Evolutionary conservation across 352 stramenopile genomes (phyloP), one percentile per base, ranked within the genome.

Genomic region (Globisporangium nodosum): DNA sequence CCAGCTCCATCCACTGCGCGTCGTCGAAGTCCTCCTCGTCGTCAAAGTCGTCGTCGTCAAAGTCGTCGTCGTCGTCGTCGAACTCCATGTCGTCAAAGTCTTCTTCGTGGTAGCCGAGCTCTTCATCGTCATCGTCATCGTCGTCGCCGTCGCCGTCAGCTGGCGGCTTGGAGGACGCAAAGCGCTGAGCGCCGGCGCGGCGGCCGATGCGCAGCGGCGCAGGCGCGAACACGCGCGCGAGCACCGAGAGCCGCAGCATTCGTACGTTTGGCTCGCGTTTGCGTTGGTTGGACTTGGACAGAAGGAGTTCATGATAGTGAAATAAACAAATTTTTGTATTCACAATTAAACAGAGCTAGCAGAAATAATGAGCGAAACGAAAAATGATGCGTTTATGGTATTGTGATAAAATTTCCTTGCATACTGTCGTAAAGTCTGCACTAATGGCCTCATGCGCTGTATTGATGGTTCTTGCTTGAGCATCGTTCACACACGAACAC

Each of bases 241-340:
- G 65, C 21, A 66, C 66, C 18, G 71, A 74, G 65, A 89, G 69
- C 0, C 76, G 76, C 69, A 88, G 60, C 81, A 91, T 88, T 16
- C 30, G 56, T n/a, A 3, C 24, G 24, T 27, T 27, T 3, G 6
- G 20, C 20, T 33, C 12, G 16, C 24, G 49, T 27, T 54, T 37
- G 42, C 6, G 47, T 12, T 52, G 16, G 21, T 13, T 35, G 24
- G 9, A 27, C 24, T 27, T 27, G 24, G 24, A 27, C 24, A 6
- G 45, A 3, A 31, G 5, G 8, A 30, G 3, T 16, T 6, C 18
- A 5, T 18, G 27, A 49, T 49, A 20, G 42, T 21, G 16, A 3
- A 49, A 30, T 49, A 49, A n/a, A 13, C 21, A 21, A 18, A 21
- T 1, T 6, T 8, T 6, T 37, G 3, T 37, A 37, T 37, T 37